A percentile compares a stretch with the other conserved stretches of the same genome.
phyloP scores from a whole-genome alignment of 306 rosid species.

The Heteromeles arbutifolia region DNA sequence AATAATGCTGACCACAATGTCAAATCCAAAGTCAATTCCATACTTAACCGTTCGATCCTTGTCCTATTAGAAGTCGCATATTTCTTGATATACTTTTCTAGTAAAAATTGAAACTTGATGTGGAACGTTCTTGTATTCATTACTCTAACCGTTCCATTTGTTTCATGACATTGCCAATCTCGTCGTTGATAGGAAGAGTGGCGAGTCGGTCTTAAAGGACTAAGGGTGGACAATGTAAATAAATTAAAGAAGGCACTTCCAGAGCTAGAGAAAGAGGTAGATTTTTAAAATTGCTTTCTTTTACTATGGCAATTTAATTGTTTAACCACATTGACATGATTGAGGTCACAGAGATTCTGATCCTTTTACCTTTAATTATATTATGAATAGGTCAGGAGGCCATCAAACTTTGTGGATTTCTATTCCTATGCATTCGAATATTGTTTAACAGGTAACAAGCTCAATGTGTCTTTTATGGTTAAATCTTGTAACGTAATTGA shows the following conservation, averaged over 20 bases:
- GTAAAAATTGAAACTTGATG: background rate
- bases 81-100: background rate
- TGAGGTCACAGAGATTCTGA: slow-evolving; percentile 17
- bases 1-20: background rate
- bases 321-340: background rate
- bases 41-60: background rate
- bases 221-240: slow-evolving; percentile 74
- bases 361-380: slow-evolving; percentile 20
- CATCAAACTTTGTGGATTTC: slow-evolving; percentile 79
- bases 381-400: slow-evolving; percentile 67
- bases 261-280: slow-evolving; percentile 93
- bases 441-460: slow-evolving; percentile 77
- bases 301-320: background rate
- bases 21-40: background rate
- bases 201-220: slow-evolving; percentile 86
- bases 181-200: slow-evolving; percentile 73
- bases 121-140: background rate
- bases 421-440: slow-evolving; percentile 86
- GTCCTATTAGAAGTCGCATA: background rate
- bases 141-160: background rate
- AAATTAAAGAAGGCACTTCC: slow-evolving; percentile 89
- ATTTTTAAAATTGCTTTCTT: background rate
- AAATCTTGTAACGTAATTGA: background rate
- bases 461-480: background rate
- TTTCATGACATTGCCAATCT: slow-evolving; percentile 13